Percentiles rank a stretch among this genome's conserved stretches.
Conservation (phyloP, 1,284 basidiomycete species). For the Moesziomyces antarcticus region DNA sequence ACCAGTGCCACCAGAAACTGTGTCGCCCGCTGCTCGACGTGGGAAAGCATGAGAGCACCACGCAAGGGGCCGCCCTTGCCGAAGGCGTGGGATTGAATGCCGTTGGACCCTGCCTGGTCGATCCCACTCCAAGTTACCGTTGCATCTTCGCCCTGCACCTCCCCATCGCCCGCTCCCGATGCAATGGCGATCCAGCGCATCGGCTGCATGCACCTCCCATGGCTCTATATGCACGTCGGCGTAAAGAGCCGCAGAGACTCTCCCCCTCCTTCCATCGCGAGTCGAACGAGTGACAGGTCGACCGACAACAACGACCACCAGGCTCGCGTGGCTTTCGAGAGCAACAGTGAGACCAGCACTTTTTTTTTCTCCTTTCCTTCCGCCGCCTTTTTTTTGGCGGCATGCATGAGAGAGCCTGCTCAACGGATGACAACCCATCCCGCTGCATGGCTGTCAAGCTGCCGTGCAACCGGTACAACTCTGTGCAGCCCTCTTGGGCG, state of each 20-base stretch:
- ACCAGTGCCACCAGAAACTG: no score
- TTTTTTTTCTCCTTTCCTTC: background rate
- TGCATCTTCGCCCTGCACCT: no score
- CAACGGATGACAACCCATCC: background rate
- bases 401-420: background rate
- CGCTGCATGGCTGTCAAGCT: background rate
- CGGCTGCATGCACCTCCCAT: slow-evolving; percentile 4
- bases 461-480: background rate
- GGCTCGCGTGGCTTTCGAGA: slow-evolving; percentile 2
- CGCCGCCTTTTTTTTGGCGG: background rate
- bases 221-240: slow-evolving; percentile 21
- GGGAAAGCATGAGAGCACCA: background rate
- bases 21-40: background rate
- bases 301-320: background rate
- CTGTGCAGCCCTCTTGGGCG: background rate
- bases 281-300: slow-evolving; percentile 11
- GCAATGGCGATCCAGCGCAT: slow-evolving; percentile 1
- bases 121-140: no score
- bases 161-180: background rate
- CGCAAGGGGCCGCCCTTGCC: slow-evolving; percentile 29
- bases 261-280: background rate
- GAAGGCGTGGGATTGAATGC: slow-evolving; percentile 13
- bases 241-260: slow-evolving; percentile 6
- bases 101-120: no score
- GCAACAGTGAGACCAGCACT: slow-evolving; percentile 38